These are phyloP conservation scores for Phytophthora multivora DNA, from an alignment of 352 stramenopile genomes.

Conservation along the genomic window DNA sequence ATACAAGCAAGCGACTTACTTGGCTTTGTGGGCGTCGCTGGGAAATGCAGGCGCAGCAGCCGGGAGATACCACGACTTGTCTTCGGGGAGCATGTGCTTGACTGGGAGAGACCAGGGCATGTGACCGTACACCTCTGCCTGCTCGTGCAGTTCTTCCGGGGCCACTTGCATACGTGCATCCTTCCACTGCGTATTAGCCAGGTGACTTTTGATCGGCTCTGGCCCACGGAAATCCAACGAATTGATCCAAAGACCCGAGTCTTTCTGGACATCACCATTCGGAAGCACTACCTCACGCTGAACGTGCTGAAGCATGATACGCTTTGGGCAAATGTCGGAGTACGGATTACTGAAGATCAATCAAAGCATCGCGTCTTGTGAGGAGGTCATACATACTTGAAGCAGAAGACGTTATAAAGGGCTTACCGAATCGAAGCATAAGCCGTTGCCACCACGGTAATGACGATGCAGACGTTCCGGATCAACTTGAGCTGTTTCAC, in stretches of 20 bases:
- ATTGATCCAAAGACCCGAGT: slow-evolving; percentile 79
- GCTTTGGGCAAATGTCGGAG: slow-evolving; percentile 70
- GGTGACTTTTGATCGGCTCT: slow-evolving; percentile 47
- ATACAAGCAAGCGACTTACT: slow-evolving; percentile 29
- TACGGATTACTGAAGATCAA: slow-evolving; percentile 69
- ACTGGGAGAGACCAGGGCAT: slow-evolving; percentile 71
- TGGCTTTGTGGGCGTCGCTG: slow-evolving; percentile 22
- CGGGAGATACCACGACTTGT: slow-evolving; percentile 75
- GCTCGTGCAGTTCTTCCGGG: slow-evolving; percentile 48
- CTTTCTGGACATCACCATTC: slow-evolving; percentile 49
- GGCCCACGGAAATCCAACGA: slow-evolving; percentile 71
- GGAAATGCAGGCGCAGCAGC: slow-evolving; percentile 36
- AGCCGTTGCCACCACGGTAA: slow-evolving; percentile 41
- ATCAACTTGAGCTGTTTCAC: slow-evolving; percentile 41
- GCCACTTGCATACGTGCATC: slow-evolving; percentile 37
- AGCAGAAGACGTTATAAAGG: neutral
- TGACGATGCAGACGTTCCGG: slow-evolving; percentile 44
- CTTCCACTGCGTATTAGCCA: slow-evolving; percentile 59
- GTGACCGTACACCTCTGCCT: slow-evolving; percentile 68
- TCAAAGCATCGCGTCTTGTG: neutral
- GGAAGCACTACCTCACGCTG: slow-evolving; percentile 53
- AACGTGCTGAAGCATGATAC: slow-evolving; percentile 72
- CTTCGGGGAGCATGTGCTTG: slow-evolving; percentile 67
- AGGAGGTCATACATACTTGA: neutral
- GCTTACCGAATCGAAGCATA: slow-evolving; percentile 61